These are phyloP conservation scores for Diaporthe vexans DNA, from an alignment of 2,329 filamentous ascomycete genomes.

Conservation along the genomic window DNA sequence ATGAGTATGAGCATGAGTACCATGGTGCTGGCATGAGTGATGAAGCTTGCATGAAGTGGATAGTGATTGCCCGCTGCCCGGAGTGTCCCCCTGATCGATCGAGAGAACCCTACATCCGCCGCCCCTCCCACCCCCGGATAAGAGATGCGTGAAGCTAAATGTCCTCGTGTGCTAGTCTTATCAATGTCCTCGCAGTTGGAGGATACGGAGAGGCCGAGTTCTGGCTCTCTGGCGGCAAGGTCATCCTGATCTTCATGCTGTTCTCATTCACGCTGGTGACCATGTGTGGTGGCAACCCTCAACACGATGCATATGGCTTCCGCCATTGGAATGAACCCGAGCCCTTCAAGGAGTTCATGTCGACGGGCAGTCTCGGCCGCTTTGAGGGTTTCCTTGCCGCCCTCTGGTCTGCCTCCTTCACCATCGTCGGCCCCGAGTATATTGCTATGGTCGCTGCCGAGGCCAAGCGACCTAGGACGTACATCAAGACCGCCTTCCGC, in stretches of 20 bases:
- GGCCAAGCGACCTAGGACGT: conserved; percentile 72
- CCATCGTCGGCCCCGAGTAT: conserved; percentile 77
- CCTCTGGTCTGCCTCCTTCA: conserved; percentile 75
- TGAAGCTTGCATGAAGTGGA: neutral
- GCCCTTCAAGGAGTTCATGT: conserved; percentile 69
- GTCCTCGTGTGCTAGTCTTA: conserved; percentile 53
- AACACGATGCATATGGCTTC: conserved; percentile 78
- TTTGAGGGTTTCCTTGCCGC: conserved; percentile 80
- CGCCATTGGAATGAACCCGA: conserved; percentile 75
- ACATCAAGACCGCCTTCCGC: conserved; percentile 79
- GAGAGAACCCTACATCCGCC: neutral
- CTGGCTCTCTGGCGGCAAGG: conserved; percentile 73
- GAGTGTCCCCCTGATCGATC: neutral
- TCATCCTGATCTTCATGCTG: conserved; percentile 75
- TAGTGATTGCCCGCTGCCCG: conserved; percentile 1
- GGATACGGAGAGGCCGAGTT: conserved; percentile 82
- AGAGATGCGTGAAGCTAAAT: conserved; percentile 45
- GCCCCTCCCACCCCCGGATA: neutral
- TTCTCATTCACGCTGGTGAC: conserved; percentile 84
- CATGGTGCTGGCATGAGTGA: neutral
- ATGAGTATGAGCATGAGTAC: neutral
- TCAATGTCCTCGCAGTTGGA: conserved; percentile 76
- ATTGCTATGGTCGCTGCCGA: conserved; percentile 79
- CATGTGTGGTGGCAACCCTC: conserved; percentile 83
- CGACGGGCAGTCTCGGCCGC: conserved; percentile 72